Conservation (phyloP, 1,139 yeast genomes). For the Blastobotrys proliferans region DNA sequence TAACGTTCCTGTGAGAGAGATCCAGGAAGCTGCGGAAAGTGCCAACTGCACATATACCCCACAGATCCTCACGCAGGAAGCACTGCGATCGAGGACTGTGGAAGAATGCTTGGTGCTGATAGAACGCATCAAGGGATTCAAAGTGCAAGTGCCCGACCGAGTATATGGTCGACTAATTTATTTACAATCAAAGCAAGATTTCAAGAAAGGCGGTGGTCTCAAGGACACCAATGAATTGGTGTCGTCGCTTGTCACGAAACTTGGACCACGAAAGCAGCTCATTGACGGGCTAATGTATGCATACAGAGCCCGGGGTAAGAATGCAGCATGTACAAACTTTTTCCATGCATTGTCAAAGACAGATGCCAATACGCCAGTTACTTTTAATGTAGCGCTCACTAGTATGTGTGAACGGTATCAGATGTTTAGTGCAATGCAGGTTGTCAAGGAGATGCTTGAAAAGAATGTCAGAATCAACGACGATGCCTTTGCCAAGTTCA, state of each 20-base stretch:
- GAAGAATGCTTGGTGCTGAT: conserved; percentile 8
- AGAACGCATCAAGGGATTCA: conserved; percentile 7
- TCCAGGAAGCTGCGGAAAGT: conserved; percentile 2
- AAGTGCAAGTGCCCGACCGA: background rate
- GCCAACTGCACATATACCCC: background rate
- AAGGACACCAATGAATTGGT: too few species aligned
- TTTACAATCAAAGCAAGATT: background rate
- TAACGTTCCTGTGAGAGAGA: background rate
- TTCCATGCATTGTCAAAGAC: conserved; percentile 7
- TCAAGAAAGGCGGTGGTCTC: too few species aligned
- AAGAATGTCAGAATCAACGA: background rate
- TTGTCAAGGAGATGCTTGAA: conserved; percentile 4
- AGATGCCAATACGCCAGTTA: conserved; percentile 3
- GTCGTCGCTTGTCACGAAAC: too few species aligned
- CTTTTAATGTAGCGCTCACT: conserved; percentile 14
- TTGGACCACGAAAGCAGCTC: too few species aligned
- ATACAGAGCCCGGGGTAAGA: background rate
- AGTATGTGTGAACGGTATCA: conserved; percentile 5
- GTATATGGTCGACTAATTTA: conserved; percentile 6
- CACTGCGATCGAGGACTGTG: conserved; percentile 3
- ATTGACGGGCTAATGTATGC: background rate
- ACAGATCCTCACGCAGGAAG: conserved; percentile 1
- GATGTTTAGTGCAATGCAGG: conserved; percentile 2
- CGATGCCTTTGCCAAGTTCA: conserved; percentile 4
- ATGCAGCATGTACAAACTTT: conserved; percentile 1